Percentiles rank a stretch among this genome's conserved stretches.
These are phyloP conservation scores for Myxozyma sirexii DNA, from an alignment of 805 yeast species.

Conservation along the genomic window DNA sequence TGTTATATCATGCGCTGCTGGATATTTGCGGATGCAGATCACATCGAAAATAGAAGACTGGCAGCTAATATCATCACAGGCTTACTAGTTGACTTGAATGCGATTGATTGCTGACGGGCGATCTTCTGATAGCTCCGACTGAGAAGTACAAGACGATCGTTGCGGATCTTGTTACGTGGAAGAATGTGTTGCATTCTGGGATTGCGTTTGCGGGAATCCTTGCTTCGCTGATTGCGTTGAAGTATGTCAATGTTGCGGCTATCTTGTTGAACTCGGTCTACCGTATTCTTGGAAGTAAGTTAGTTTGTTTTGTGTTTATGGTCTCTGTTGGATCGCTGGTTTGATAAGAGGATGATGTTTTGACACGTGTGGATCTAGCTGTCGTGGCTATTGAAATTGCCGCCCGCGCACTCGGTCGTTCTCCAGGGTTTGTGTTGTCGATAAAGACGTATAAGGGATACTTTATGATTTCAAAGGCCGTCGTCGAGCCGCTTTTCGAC, in stretches of 20 bases:
- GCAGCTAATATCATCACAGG: too few relatives aligned
- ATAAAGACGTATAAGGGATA: conserved; percentile 16
- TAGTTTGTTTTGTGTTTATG: neutral
- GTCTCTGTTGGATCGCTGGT: neutral
- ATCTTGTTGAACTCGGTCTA: conserved; percentile 21
- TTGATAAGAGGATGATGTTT: neutral
- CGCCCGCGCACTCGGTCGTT: conserved; percentile 21
- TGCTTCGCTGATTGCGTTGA: conserved; percentile 6
- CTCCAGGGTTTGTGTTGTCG: conserved; percentile 27
- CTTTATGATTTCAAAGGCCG: conserved; percentile 20
- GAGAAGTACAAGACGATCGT: conserved; percentile 20
- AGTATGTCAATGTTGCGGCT: conserved; percentile 19
- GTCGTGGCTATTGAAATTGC: conserved; percentile 28
- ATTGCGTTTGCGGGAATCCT: conserved; percentile 10
- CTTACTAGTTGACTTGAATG: too few relatives aligned
- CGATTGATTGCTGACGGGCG: too few relatives aligned
- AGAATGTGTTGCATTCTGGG: conserved; percentile 17
- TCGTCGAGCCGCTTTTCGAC: conserved; percentile 25
- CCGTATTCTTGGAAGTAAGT: conserved; percentile 25
- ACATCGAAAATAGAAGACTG: too few relatives aligned
- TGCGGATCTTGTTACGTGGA: conserved; percentile 26
- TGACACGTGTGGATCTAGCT: conserved; percentile 10
- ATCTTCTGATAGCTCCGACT: conserved; percentile 23
- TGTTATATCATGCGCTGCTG: too few relatives aligned
- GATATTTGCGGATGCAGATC: too few relatives aligned